Percentiles rank a stretch among this genome's conserved stretches.
Conservation (phyloP, 352 stramenopile species). For the Elongisporangium prolatum region DNA sequence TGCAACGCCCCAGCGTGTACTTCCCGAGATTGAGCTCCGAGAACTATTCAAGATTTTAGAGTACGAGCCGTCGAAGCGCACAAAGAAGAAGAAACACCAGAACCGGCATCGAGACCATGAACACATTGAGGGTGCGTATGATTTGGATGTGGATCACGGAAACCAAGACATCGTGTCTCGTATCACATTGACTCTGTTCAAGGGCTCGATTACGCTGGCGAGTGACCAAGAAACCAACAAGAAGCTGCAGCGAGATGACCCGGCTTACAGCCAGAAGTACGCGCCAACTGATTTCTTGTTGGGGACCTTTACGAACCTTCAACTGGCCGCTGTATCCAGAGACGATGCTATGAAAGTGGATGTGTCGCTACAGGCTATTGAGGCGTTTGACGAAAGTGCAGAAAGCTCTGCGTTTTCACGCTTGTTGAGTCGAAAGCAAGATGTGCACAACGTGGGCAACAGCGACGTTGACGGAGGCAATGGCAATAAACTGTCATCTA, state of each 20-base stretch:
- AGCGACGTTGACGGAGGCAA: constrained; percentile 47
- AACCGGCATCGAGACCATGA: constrained; percentile 25
- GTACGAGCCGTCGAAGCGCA: constrained; percentile 65
- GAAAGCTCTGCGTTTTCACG: constrained; percentile 79
- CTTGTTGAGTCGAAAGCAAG: constrained; percentile 67
- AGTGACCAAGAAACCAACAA: constrained; percentile 74
- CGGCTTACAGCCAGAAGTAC: constrained; percentile 61
- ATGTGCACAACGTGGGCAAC: constrained; percentile 19
- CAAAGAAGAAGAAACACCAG: constrained; percentile 38
- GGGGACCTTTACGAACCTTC: constrained; percentile 71
- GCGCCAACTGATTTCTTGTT: constrained; percentile 72
- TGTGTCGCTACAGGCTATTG: constrained; percentile 82
- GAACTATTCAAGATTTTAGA: constrained; percentile 88
- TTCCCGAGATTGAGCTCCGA: constrained; percentile 77
- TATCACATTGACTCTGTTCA: constrained; percentile 65
- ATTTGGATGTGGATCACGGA: constrained; percentile 24
- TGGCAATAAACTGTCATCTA: constrained; percentile 49
- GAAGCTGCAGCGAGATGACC: constrained; percentile 54
- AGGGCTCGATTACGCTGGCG: constrained; percentile 69
- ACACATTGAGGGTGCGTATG: constrained; percentile 13
- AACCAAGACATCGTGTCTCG: constrained; percentile 45
- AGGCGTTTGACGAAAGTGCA: constrained; percentile 84
- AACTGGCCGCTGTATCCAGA: constrained; percentile 62
- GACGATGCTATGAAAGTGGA: constrained; percentile 75
- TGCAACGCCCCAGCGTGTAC: constrained; percentile 30